A percentile compares a stretch with the other conserved stretches of the same genome.
phyloP scores from a whole-genome alignment of 331 rosid genomes.

The Arachis monticola region DNA sequence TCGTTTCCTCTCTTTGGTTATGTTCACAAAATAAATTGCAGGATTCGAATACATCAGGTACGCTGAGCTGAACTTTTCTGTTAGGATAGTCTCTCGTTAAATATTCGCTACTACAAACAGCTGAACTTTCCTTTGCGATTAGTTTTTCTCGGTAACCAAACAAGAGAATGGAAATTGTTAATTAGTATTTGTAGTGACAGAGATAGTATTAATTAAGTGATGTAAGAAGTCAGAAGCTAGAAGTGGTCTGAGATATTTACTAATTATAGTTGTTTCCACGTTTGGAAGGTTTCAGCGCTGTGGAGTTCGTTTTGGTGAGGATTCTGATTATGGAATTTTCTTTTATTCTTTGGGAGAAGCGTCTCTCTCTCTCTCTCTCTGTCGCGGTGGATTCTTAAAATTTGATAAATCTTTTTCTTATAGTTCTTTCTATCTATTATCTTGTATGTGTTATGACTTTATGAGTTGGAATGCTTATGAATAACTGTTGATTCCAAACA shows the following conservation, averaged over 20 bases:
- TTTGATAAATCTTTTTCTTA: background rate
- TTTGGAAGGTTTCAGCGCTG: slow-evolving; percentile 81
- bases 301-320: slow-evolving; percentile 92
- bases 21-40: background rate
- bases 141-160: slow-evolving; percentile 53
- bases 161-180: slow-evolving; percentile 30
- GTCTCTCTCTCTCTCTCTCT: slow-evolving; percentile 43
- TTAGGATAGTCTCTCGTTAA: background rate
- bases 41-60: background rate
- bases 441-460: slow-evolving; percentile 19
- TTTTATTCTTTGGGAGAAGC: slow-evolving; percentile 66
- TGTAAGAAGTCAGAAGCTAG: slow-evolving; percentile 1
- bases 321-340: slow-evolving; percentile 76
- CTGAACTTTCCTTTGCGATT: slow-evolving; percentile 24
- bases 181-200: slow-evolving; percentile 27
- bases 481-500: slow-evolving; percentile 45
- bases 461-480: slow-evolving; percentile 50
- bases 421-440: slow-evolving; percentile 32
- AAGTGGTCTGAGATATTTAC: slow-evolving; percentile 42
- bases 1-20: background rate
- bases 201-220: slow-evolving; percentile 34
- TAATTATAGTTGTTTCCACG: slow-evolving; percentile 45
- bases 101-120: background rate
- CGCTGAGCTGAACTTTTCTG: slow-evolving; percentile 1
- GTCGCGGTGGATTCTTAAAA: slow-evolving; percentile 61